These are phyloP conservation scores for Globisporangium nodosum DNA, from an alignment of 352 stramenopile species.

Conservation along the genomic window DNA sequence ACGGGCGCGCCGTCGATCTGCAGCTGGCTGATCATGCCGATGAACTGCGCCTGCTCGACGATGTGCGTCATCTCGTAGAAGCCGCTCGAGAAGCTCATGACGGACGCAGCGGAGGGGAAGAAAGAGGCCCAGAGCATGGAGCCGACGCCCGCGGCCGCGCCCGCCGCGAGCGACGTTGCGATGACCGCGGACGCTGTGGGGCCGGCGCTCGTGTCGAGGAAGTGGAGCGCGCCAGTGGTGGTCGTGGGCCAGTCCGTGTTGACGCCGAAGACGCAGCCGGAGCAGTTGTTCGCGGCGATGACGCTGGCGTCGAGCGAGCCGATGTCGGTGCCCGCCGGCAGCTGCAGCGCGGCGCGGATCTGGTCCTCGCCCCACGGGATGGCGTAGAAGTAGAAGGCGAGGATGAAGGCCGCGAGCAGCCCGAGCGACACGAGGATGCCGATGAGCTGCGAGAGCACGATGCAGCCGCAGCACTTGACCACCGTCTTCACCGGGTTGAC, in stretches of 20 bases:
- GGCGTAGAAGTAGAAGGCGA: slow-evolving; percentile 65
- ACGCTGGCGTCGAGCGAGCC: slow-evolving; percentile 41
- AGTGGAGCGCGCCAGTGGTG: slow-evolving; percentile 56
- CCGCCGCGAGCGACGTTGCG: slow-evolving; percentile 54
- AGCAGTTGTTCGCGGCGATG: slow-evolving; percentile 64
- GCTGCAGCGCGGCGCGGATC: slow-evolving; percentile 46
- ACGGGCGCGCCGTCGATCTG: slow-evolving; percentile 61
- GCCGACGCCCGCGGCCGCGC: slow-evolving; percentile 37
- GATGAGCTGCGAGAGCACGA: slow-evolving; percentile 65
- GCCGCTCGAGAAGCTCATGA: slow-evolving; percentile 55
- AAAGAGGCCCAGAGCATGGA: slow-evolving; percentile 74
- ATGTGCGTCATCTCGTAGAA: slow-evolving; percentile 88
- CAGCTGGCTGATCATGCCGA: slow-evolving; percentile 79
- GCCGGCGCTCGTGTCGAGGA: slow-evolving; percentile 68
- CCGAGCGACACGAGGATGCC: slow-evolving; percentile 49
- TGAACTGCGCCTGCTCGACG: slow-evolving; percentile 82
- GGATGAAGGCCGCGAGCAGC: slow-evolving; percentile 41
- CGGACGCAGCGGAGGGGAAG: slow-evolving; percentile 54
- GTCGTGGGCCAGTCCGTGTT: slow-evolving; percentile 83
- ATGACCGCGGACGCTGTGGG: slow-evolving; percentile 58
- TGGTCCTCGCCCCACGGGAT: slow-evolving; percentile 74
- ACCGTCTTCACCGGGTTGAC: slow-evolving; percentile 22
- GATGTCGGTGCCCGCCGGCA: slow-evolving; percentile 43
- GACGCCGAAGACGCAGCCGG: slow-evolving; percentile 76
- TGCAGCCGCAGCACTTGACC: slow-evolving; percentile 74